Evolutionary conservation across 768 basidiomycete genomes (phyloP).

Genomic region (Tulasnella sp.): DNA sequence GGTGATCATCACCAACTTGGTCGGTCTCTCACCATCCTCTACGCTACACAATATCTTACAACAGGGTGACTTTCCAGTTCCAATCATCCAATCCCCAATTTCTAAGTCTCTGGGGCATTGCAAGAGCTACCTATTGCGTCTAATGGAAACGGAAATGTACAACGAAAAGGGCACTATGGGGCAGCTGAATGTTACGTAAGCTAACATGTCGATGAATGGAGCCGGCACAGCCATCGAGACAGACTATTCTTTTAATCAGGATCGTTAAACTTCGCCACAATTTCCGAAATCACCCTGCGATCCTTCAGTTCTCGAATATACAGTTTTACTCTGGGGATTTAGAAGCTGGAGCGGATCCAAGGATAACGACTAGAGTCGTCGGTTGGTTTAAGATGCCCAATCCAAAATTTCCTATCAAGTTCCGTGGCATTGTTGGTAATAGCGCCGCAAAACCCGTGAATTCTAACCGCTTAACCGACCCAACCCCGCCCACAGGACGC

Average conservation of each 20-base stretch:
- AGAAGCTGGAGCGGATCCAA: conserved; percentile 41
- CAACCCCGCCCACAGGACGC: neutral
- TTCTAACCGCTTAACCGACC: neutral
- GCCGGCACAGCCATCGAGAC: no score
- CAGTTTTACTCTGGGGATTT: conserved; percentile 48
- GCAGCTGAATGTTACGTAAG: conserved; percentile 43
- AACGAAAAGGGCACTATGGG: conserved; percentile 34
- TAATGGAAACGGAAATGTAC: conserved; percentile 45
- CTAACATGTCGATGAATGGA: neutral
- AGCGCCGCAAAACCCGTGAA: no score
- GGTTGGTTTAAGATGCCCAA: conserved; percentile 42
- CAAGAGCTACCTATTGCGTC: conserved; percentile 45
- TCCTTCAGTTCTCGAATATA: conserved; percentile 61
- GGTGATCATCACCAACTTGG: conserved; percentile 50
- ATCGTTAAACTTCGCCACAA: conserved; percentile 63
- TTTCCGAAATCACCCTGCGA: conserved; percentile 59
- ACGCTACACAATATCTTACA: conserved; percentile 39
- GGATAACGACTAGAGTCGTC: conserved; percentile 41
- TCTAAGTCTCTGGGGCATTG: conserved; percentile 41
- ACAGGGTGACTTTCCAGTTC: conserved; percentile 36
- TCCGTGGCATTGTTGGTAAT: conserved; percentile 42
- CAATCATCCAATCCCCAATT: conserved; percentile 44
- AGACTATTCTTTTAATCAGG: conserved; percentile 41
- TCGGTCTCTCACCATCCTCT: neutral
- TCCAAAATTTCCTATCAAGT: conserved; percentile 44